phyloP scores from a whole-genome alignment of 352 stramenopile genomes.

The Pythium rishiriense region DNA sequence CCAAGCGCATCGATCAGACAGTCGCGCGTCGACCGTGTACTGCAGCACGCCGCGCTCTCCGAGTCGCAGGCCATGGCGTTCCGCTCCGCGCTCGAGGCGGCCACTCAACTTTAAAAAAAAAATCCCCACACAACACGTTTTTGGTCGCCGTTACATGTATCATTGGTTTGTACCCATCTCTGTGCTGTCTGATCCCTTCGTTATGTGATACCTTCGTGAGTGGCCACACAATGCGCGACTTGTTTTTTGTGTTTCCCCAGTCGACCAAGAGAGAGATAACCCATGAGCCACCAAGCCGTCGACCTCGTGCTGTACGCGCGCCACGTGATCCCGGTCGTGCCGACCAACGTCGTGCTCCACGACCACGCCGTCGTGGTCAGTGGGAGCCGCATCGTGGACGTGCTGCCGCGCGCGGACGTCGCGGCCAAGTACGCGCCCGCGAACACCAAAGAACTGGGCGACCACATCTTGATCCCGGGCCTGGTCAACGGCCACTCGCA shows the following conservation, averaged over 20 bases:
- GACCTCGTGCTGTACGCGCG: slow-evolving; percentile 78
- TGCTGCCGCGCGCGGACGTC: slow-evolving; percentile 64
- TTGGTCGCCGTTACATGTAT: too few species aligned
- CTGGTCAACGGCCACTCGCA: slow-evolving; percentile 90
- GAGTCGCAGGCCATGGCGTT: background rate
- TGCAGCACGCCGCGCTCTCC: slow-evolving; percentile 9
- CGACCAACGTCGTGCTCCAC: slow-evolving; percentile 60
- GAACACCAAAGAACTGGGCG: slow-evolving; percentile 42
- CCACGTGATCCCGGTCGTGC: slow-evolving; percentile 83
- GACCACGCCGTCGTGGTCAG: slow-evolving; percentile 79
- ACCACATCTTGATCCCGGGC: slow-evolving; percentile 82
- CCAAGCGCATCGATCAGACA: slow-evolving; percentile 5
- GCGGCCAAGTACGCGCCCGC: slow-evolving; percentile 45
- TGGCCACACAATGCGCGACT: too few species aligned
- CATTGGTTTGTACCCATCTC: too few species aligned
- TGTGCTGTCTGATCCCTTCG: too few species aligned
- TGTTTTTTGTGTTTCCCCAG: too few species aligned
- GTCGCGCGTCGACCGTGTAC: slow-evolving; percentile 19
- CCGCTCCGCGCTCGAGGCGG: background rate
- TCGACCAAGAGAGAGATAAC: background rate
- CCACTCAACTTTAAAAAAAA: too few species aligned
- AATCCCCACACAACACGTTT: too few species aligned
- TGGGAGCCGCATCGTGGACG: slow-evolving; percentile 69
- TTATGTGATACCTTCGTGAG: too few species aligned
- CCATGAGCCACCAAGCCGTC: slow-evolving; percentile 34